Evolutionary conservation across 2,329 filamentous ascomycete species (phyloP), one percentile per base, ranked within the genome.

Genomic region (Colletotrichum sidae): DNA sequence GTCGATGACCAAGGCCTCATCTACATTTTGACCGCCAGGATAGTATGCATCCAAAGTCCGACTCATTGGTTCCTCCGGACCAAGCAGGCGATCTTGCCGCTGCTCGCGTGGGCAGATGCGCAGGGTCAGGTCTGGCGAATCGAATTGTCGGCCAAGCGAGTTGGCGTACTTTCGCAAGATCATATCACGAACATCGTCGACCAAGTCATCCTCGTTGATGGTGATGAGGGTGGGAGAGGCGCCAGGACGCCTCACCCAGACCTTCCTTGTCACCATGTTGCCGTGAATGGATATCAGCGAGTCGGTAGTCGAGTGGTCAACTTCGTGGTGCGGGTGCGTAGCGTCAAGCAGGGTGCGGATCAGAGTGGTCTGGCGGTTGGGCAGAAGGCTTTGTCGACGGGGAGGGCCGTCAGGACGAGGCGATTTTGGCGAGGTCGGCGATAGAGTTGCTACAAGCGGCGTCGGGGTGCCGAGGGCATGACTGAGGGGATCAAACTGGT

Each of bases 151-250:
- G 55, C 95, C 95, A 34, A 99, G 84, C 12, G 94, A 96, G 79
- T 99, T 98, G 71, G 90, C 89, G 77, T 98, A 99, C 81, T 98
- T 98, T 73, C 88, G 89, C 71, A 98, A 82, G 62, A 98, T 96
- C 83, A 93, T 88, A 71, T 97, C 96, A 71, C 95, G 91, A 67
- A 97, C 90, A 78, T 97, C 95, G 77, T 99, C 96, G 62, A 98
- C 94, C 71, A 98, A 81, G 74, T 97, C 94, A 72, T 96, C 93
- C 73, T 97, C 92, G 71, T 88, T 86, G 72, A 97, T 92, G 67
- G 91, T 89, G 60, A 99, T 91, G 72, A 96, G 84, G 12, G 96
- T 99, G 44, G 95, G 89, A 61, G 95, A 97, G 65, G 90, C 92
- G 69, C 90, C 87, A 17, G 92, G 92, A 72, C 95, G 87, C 82